Base-by-base conservation (phyloP, 1,139 yeast genomes). In the Lodderomyces pseudojiufengensis region DNA sequence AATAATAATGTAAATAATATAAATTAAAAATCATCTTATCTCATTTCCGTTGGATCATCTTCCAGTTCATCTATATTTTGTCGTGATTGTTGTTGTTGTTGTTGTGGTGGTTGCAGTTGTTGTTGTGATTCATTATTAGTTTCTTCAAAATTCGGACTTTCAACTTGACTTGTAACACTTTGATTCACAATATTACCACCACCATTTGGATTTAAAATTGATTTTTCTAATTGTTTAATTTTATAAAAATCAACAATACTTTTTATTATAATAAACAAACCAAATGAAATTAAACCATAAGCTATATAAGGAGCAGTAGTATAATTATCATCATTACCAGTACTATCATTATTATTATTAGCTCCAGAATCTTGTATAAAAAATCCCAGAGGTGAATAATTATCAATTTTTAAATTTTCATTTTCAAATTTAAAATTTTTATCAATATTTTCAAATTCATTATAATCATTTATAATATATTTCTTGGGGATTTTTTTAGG, bases 151-250 rank as follows among this genome's bases (percentile, higher is more conserved):
- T 34, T 31, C 20, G 29, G 21, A 16, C 31, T 32, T 21, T 37
- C 40, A 24, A 37, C 37, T 27, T 27, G 31, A 7, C 27, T 25
- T n/a, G 37, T 35, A 8, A 33, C 27, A 23, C 34, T 25, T 12
- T 29, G 18, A 9, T n/a, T 22, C 4, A 31, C 28, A 9, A 18
- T 15, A 29, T 29, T 36, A 22, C 29, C 6, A 11, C 24, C 13
- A 18, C 20, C 20, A 12, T 33, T 43, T 35, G 39, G 48, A 22
- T 69, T 64, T 46, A 79, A 60, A 24, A 86, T 82, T 15, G 66
- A 72, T 43, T 57, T 63, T 55, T 90, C 97, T 76, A 81, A 79
- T 49, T 76, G 76, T 52, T 84, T 79, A n/a, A 92, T 95, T 45
- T 79, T 70, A 46, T 73, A 70, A 55, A 80, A 92, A 55, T 85